A percentile compares a stretch with the other conserved stretches of the same genome.
Evolutionary conservation across 805 yeast genomes (phyloP).

Genomic region (Lachancea sp.): DNA sequence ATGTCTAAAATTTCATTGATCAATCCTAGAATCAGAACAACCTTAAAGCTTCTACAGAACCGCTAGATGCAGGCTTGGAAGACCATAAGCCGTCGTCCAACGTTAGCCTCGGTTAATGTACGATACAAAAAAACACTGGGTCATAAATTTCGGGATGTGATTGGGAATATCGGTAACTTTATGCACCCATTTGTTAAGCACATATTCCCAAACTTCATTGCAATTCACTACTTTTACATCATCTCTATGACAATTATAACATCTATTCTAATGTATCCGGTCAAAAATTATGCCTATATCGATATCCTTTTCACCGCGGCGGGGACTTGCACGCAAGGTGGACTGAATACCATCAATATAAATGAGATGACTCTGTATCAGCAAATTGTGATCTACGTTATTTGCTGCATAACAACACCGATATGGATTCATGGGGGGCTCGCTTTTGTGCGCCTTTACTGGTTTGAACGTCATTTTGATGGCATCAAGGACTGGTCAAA

Average conservation of each 20-base stretch:
- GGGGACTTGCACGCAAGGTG: constrained; percentile 87
- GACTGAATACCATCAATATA: constrained; percentile 71
- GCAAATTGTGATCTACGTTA: constrained; percentile 63
- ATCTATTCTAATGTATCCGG: constrained; percentile 74
- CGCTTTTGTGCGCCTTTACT: constrained; percentile 70
- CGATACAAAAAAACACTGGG: constrained; percentile 35
- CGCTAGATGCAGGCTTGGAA: constrained; percentile 10
- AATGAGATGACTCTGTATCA: constrained; percentile 66
- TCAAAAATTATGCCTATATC: constrained; percentile 56
- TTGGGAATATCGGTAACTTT: constrained; percentile 28
- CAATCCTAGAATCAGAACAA: no score
- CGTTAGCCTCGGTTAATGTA: constrained; percentile 19
- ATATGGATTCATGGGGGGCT: constrained; percentile 78
- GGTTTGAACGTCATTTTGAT: constrained; percentile 86
- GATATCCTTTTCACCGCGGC: constrained; percentile 73
- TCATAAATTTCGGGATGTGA: constrained; percentile 35
- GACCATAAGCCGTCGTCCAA: constrained; percentile 25
- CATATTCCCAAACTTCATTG: constrained; percentile 40
- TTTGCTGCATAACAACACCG: constrained; percentile 71
- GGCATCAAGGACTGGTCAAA: constrained; percentile 75
- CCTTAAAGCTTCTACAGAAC: not conserved
- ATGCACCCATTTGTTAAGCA: constrained; percentile 35
- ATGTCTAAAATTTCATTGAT: not conserved
- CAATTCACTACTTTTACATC: constrained; percentile 72
- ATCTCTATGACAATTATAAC: constrained; percentile 51